Evolutionary conservation across 176 grass and related monocot genomes (phyloP), one percentile per base, ranked within the genome.

Genomic region (Chrysopogon serrulatus): DNA sequence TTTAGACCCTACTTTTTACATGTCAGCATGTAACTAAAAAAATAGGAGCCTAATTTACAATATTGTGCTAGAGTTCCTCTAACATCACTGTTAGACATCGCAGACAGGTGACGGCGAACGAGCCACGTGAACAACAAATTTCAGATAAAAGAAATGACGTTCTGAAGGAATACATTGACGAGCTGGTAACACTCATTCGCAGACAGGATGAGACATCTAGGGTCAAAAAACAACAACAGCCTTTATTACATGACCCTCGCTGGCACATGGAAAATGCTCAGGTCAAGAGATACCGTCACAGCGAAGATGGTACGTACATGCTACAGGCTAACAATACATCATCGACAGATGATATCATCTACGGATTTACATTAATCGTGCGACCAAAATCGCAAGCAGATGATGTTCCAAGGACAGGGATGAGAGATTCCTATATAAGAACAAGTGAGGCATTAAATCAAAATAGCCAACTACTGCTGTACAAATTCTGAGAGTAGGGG

Each of bases 331-430:
- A 68, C 70, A 85, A 26, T 18, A 74, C 3, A 82, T 70, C 87
- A 85, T 85, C 77, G 41, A 71, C 60, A 63, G 60, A 31, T 63
- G 59, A 19, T 23, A 72, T 42, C 27, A 79, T 31, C 40, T 48
- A 83, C 8, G 24, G 56, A 77, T 85, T 76, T 66, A 76, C 64
- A 90, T 77, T 86, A 70, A 82, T 72, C 72, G 82, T 82, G 64
- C 26, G 64, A 82, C 49, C 18, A 17, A 42, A 71, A 81, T 64
- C 51, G 2, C 53, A 62, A 71, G 47, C 51, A 71, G 71, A 77
- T 61, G 63, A 77, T 76, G 78, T 82, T 77, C 27, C 34, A 53
- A 21, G 53, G 42, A 61, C n/a, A 43, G 30, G 36, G 51, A 34
- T 23, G 27, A 62, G 33, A 70, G 71, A 71, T 35, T 75, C 41